phyloP scores from a whole-genome alignment of 164 flowering plant species.

The Berberis vulgaris region DNA sequence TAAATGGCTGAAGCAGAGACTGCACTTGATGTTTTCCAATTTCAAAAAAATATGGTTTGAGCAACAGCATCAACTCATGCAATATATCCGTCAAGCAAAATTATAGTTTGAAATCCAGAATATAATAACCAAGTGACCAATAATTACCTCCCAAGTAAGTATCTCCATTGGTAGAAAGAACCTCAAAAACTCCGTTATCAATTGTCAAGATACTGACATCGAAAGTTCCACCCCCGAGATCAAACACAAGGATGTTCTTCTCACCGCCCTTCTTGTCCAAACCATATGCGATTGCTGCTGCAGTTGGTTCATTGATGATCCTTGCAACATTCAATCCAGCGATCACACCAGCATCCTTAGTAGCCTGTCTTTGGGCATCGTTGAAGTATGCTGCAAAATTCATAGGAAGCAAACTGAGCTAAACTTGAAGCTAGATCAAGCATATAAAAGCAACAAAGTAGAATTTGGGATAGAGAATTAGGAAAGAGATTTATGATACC shows the following conservation, averaged over 20 bases:
- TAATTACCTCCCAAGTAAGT: conserved; percentile 84
- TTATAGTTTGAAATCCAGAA: too few species aligned
- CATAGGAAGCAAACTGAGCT: not conserved
- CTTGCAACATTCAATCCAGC: conserved; percentile 90
- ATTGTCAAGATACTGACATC: conserved; percentile 94
- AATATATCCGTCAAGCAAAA: too few species aligned
- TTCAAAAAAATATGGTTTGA: too few species aligned
- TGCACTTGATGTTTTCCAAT: not conserved
- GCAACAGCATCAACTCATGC: too few species aligned
- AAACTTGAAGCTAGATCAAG: too few species aligned
- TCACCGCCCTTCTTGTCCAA: conserved; percentile 91
- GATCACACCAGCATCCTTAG: conserved; percentile 40
- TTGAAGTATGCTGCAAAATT: conserved; percentile 68
- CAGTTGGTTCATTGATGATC: conserved; percentile 90
- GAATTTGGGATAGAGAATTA: not conserved
- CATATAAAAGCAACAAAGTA: not conserved
- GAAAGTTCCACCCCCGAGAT: conserved; percentile 40
- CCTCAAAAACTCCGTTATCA: conserved; percentile 95
- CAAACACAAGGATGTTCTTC: conserved; percentile 75
- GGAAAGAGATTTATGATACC: conserved; percentile 27
- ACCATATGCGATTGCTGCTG: conserved; percentile 93
- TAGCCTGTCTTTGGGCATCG: conserved; percentile 95
- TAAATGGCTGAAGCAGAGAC: not conserved
- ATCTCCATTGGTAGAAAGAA: conserved; percentile 88
- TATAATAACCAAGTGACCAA: too few species aligned